Conservation (phyloP, 805 yeast genomes). For the Teunomyces kruisii region DNA sequence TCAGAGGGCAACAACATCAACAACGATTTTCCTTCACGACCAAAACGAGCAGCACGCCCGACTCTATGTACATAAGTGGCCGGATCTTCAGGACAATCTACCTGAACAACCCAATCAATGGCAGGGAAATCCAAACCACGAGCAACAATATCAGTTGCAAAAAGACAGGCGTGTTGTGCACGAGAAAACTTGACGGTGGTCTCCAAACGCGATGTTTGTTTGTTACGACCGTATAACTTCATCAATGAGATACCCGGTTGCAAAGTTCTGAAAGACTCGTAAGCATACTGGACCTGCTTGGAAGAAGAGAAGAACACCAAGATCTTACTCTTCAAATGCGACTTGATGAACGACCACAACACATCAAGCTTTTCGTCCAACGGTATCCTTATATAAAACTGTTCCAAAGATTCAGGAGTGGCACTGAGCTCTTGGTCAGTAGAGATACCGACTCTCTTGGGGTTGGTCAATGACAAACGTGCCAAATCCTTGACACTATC, state of each 20-base stretch:
- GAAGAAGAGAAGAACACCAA: constrained; percentile 84
- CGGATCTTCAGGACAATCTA: constrained; percentile 88
- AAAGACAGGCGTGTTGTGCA: constrained; percentile 75
- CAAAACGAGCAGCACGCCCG: constrained; percentile 87
- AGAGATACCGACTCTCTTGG: constrained; percentile 46
- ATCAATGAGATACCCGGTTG: constrained; percentile 90
- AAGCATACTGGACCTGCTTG: constrained; percentile 87
- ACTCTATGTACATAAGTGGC: constrained; percentile 90
- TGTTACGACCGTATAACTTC: constrained; percentile 87
- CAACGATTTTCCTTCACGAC: constrained; percentile 78
- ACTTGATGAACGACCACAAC: constrained; percentile 80
- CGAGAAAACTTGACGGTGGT: constrained; percentile 75
- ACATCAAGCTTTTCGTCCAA: constrained; percentile 82
- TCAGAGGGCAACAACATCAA: constrained; percentile 83
- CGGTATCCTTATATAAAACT: constrained; percentile 70
- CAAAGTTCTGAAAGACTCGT: constrained; percentile 79
- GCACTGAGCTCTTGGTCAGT: constrained; percentile 51
- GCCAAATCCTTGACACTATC: constrained; percentile 82
- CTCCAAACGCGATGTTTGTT: constrained; percentile 85
- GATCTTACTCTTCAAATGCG: constrained; percentile 78
- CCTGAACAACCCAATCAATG: constrained; percentile 91
- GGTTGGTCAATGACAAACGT: constrained; percentile 66
- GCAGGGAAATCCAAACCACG: constrained; percentile 92
- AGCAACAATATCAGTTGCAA: constrained; percentile 91
- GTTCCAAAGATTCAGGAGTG: constrained; percentile 85